These are phyloP conservation scores for Marvania coccoides DNA, from an alignment of 139 green algal species.

Conservation along the genomic window DNA sequence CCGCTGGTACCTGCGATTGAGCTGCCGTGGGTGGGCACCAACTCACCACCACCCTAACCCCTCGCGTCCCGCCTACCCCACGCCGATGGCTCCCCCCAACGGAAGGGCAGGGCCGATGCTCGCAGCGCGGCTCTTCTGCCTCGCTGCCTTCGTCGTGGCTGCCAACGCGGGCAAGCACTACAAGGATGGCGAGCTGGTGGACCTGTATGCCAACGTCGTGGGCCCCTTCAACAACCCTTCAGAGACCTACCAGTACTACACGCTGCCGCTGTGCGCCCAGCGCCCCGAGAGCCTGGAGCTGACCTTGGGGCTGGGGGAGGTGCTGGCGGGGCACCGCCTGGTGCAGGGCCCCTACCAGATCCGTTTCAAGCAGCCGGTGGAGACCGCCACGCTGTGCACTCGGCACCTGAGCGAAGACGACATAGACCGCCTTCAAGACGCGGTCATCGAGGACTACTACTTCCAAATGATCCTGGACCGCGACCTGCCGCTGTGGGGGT, in stretches of 20 bases:
- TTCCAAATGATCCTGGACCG: constrained; percentile 95
- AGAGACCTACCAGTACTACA: constrained; percentile 96
- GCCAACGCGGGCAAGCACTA: constrained; percentile 41
- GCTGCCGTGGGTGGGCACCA: no score
- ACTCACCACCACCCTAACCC: no score
- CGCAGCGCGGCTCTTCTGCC: background rate
- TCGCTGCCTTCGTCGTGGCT: background rate
- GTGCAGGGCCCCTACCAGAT: constrained; percentile 71
- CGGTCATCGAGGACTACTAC: constrained; percentile 91
- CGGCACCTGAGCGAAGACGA: constrained; percentile 65
- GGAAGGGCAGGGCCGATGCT: no score
- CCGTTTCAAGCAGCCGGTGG: constrained; percentile 69
- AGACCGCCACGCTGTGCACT: constrained; percentile 74
- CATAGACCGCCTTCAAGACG: constrained; percentile 66
- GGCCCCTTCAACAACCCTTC: constrained; percentile 19
- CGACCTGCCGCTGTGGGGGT: constrained; percentile 95
- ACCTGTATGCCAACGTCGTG: constrained; percentile 44
- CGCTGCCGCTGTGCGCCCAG: constrained; percentile 87
- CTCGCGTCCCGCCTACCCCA: no score
- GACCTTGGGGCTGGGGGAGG: constrained; percentile 76
- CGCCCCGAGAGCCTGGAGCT: constrained; percentile 73
- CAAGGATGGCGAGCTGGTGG: constrained; percentile 51
- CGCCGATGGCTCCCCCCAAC: no score
- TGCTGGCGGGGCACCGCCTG: constrained; percentile 57
- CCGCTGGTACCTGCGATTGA: no score